phyloP scores from a whole-genome alignment of 2,329 filamentous ascomycete species.

The Fusarium floridanum region DNA sequence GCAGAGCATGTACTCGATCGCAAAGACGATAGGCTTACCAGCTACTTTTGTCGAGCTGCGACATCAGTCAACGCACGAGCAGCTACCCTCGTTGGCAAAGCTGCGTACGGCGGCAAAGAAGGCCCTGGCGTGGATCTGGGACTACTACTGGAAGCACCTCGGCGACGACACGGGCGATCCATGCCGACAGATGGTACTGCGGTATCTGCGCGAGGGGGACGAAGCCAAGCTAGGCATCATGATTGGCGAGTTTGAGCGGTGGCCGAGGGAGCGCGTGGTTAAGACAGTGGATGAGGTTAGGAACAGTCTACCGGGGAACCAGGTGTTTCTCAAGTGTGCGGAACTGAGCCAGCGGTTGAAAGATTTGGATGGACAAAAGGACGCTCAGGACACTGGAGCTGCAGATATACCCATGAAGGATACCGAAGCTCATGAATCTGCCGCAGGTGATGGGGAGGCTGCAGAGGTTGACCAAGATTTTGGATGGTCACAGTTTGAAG shows the following conservation, averaged over 20 bases:
- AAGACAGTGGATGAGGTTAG: slow-evolving; percentile 56
- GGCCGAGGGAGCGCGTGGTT: slow-evolving; percentile 55
- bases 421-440: slow-evolving; percentile 5
- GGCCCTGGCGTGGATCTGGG: slow-evolving; percentile 88
- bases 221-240: slow-evolving; percentile 42
- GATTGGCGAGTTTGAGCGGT: slow-evolving; percentile 51
- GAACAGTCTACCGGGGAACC: slow-evolving; percentile 56
- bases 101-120: slow-evolving; percentile 77
- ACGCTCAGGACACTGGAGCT: slow-evolving; percentile 17
- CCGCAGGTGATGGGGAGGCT: slow-evolving; percentile 39
- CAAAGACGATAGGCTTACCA: slow-evolving; percentile 76
- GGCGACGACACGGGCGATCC: slow-evolving; percentile 45
- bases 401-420: slow-evolving; percentile 25
- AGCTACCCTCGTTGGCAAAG: slow-evolving; percentile 81
- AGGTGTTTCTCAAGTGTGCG: slow-evolving; percentile 58
- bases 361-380: slow-evolving; percentile 17
- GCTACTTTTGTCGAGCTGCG: slow-evolving; percentile 88
- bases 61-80: slow-evolving; percentile 91
- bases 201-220: slow-evolving; percentile 55
- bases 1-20: slow-evolving; percentile 79
- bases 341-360: slow-evolving; percentile 59
- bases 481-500: slow-evolving; percentile 64
- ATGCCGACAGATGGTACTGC: slow-evolving; percentile 54
- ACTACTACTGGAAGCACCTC: slow-evolving; percentile 82
- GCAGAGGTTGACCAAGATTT: slow-evolving; percentile 33